Evolutionary conservation across 768 basidiomycete species (phyloP), one percentile per base, ranked within the genome.

Genomic region (Mycena galericulata): DNA sequence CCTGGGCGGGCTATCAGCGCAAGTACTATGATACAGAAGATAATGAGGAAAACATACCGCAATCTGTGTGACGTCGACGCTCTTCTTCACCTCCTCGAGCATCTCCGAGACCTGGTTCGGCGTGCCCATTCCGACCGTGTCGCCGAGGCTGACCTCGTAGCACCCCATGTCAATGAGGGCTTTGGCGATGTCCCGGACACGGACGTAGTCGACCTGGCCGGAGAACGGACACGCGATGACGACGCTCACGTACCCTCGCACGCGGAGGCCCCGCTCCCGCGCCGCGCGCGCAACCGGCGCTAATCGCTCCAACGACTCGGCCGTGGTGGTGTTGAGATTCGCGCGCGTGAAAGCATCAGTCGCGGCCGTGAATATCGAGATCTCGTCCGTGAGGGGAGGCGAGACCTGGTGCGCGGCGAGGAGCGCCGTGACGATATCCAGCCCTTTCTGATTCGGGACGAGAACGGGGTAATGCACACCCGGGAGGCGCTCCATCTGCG

Each of bases 71-170:
- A 92, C 87, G 0, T 88, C 84, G 30, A 94, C 82, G 40, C 82
- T 80, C 71, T 86, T 87, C 77, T 86, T 85, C 14, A 95, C 90
- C 51, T 88, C 89, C 66, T 90, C 87, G 51, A 98, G 80, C 82
- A 98, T 88, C 69, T 84, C 81, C 8, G 83, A 79, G 32, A 97
- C 87, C 41, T 87, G 87, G 27, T 82, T 79, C 0, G 96, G 95
- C 50, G 90, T 92, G 2, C 93, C 97, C 51, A 89, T 89, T 0
- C 97, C 97, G 2, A 94, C 93, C 3, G 97, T 99, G 76, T 99
- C 97, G 0, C 95, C 96, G 24, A 98, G 80, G 73, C 93, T 93
- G 55, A 97, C 89, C 78, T 99, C 94, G 77, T 97, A 97, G 76
- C 95, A 97, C 0, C 97, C 97, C 93, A 98, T 96, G 66, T 94